These are phyloP conservation scores for Neotropicomus parvogracilis DNA, from an alignment of 1,284 basidiomycete species.

Conservation along the genomic window DNA sequence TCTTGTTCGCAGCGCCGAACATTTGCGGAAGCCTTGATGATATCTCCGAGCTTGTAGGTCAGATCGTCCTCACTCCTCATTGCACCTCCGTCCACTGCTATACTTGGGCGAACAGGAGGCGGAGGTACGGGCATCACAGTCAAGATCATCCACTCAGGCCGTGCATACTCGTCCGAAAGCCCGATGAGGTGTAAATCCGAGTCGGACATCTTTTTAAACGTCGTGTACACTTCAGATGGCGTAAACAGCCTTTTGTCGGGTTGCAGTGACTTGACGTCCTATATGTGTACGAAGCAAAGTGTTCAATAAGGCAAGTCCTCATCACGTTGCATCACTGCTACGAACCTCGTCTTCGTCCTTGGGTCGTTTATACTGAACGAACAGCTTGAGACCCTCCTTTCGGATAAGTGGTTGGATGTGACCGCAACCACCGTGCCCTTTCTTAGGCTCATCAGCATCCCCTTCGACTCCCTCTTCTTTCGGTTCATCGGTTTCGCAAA, in stretches of 20 bases:
- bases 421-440: constrained; percentile 95
- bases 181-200: constrained; percentile 90
- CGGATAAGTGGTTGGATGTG: constrained; percentile 88
- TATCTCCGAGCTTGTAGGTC: constrained; percentile 97
- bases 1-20: constrained; percentile 94
- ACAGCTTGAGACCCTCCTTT: constrained; percentile 95
- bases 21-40: constrained; percentile 93
- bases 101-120: constrained; percentile 96
- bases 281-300: constrained; percentile 18
- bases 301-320: constrained; percentile 6
- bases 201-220: constrained; percentile 91
- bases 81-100: constrained; percentile 92
- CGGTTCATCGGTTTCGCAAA: constrained; percentile 83
- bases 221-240: constrained; percentile 87
- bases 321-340: constrained; percentile 18
- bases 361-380: constrained; percentile 91
- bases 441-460: constrained; percentile 74
- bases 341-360: constrained; percentile 91
- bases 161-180: constrained; percentile 91
- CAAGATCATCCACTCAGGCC: constrained; percentile 99
- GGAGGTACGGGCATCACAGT: constrained; percentile 98
- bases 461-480: constrained; percentile 78
- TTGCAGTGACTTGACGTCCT: constrained; percentile 83
- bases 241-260: constrained; percentile 89
- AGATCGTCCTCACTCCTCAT: constrained; percentile 98